A percentile compares a stretch with the other conserved stretches of the same genome.
Evolutionary conservation across 1,284 basidiomycete genomes (phyloP).

Genomic region (Inonotus obliquus): DNA sequence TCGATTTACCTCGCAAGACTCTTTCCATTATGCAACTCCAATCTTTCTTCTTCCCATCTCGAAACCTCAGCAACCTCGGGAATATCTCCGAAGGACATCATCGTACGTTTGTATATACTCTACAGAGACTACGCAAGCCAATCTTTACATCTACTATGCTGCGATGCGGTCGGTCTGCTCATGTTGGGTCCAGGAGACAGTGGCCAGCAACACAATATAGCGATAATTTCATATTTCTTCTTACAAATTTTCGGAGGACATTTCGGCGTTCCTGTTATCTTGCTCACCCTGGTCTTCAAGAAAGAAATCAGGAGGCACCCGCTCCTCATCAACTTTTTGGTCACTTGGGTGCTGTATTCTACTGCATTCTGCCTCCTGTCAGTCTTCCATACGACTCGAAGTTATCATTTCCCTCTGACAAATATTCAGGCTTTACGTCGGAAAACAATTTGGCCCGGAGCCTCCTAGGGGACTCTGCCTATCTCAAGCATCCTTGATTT

Average conservation of each 20-base stretch:
- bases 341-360: conserved; percentile 8
- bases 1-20: background rate
- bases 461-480: conserved; percentile 5
- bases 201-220: background rate
- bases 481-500: conserved; percentile 14
- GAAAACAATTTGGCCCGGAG: conserved; percentile 13
- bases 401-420: background rate
- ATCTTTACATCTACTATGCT: background rate
- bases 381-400: background rate
- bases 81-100: background rate
- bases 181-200: background rate
- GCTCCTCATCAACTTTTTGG: conserved; percentile 6
- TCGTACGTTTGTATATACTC: background rate
- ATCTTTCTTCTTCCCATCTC: background rate
- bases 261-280: conserved; percentile 1
- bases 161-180: background rate
- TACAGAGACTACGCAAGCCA: background rate
- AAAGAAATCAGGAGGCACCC: conserved; percentile 5
- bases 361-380: conserved; percentile 6
- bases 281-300: background rate
- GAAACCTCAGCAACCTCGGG: background rate
- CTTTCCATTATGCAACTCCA: background rate
- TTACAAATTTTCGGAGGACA: conserved; percentile 10
- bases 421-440: conserved; percentile 7
- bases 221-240: conserved; percentile 5